These are phyloP conservation scores for Collybia sordida DNA, from an alignment of 768 basidiomycete genomes.

Conservation along the genomic window DNA sequence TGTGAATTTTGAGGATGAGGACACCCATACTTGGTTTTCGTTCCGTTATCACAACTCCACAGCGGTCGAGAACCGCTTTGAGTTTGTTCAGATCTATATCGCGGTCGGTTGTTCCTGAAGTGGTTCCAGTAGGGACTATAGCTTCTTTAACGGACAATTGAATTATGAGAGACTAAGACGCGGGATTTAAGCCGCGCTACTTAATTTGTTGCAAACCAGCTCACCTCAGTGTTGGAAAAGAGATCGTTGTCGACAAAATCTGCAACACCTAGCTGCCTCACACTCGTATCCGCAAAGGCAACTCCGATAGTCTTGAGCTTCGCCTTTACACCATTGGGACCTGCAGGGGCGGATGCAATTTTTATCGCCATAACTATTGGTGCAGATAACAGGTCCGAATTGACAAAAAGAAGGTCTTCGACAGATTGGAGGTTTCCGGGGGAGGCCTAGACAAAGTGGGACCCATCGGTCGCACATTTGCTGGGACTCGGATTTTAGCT, in stretches of 20 bases:
- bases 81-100: slow-evolving; percentile 90
- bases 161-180: slow-evolving; percentile 80
- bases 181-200: not conserved
- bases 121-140: slow-evolving; percentile 74
- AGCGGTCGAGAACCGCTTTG: slow-evolving; percentile 83
- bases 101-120: slow-evolving; percentile 69
- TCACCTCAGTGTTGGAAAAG: slow-evolving; percentile 92
- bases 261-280: slow-evolving; percentile 81
- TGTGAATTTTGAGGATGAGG: not conserved
- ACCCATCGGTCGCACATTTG: not conserved
- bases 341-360: slow-evolving; percentile 52
- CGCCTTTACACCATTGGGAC: slow-evolving; percentile 42
- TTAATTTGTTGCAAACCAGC: slow-evolving; percentile 5
- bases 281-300: slow-evolving; percentile 89
- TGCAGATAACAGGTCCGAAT: slow-evolving; percentile 76
- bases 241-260: slow-evolving; percentile 95
- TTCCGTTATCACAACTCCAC: slow-evolving; percentile 88
- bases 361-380: slow-evolving; percentile 92
- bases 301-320: slow-evolving; percentile 78
- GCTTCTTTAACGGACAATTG: slow-evolving; percentile 98
- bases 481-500: not conserved
- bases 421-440: slow-evolving; percentile 70
- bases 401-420: slow-evolving; percentile 83
- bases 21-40: slow-evolving; percentile 71
- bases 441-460: slow-evolving; percentile 49